Evolutionary conservation across 2,329 filamentous ascomycete genomes (phyloP), one percentile per base, ranked within the genome.

Genomic region (Botrytis fragariae): DNA sequence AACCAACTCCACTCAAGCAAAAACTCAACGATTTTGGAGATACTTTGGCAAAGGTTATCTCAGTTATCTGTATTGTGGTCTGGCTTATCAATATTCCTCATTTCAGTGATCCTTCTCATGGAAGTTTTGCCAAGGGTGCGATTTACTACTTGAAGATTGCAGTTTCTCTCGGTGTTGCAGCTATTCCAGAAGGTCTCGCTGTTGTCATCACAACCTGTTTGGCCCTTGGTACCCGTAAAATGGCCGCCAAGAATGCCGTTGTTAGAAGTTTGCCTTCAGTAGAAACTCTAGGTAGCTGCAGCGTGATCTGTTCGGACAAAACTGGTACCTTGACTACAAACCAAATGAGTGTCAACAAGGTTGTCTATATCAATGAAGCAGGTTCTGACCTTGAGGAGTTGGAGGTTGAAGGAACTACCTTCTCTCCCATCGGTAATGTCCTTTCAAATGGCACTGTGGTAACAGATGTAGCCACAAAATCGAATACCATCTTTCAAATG

Each of bases 91-190:
- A 99, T 85, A 93, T 98, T 78, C 92, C 93, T 80, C 94, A 99
- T 85, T 99, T 99, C 87, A 96, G 90, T 81, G 96, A 99, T 80
- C 94, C 95, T 42, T 92, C 93, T 77, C 95, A 98, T 79, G 96
- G 96, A 79, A 92, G 90, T 83, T 98, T 94, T 91, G 89, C 93
- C 76, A 99, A 98, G 86, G 96, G 96, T 74, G 96, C 96, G 74
- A 98, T 99, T 80, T 99, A 99, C 87, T 99, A 99, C 84, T 90
- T 99, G 79, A 99, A 99, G 87, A 99, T 99, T 81, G 96, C 96
- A 60, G 97, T 99, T 60, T 99, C 96, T 68, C 92, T 99, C 54
- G 97, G 96, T 83, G 96, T 99, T 60, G 96, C 96, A 64, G 96
- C 97, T 77, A 99, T 99, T 80, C 96, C 96, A 0, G 96, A 99